phyloP scores from a whole-genome alignment of 768 basidiomycete genomes.

The Hygrophoropsis aurantiaca region DNA sequence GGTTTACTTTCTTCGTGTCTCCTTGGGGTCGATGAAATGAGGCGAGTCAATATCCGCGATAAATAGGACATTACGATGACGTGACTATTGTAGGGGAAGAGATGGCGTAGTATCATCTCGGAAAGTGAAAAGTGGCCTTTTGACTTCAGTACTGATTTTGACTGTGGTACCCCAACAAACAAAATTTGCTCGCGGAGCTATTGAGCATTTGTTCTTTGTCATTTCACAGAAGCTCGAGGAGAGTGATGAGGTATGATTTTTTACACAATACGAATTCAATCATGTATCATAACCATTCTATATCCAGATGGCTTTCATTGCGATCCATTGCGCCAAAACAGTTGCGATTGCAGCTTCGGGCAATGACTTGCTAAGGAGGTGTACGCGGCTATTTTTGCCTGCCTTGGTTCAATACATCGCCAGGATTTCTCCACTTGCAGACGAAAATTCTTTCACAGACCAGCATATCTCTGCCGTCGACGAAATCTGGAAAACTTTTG shows the following conservation, averaged over 20 bases:
- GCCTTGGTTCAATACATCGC: slow-evolving; percentile 81
- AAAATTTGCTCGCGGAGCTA: slow-evolving; percentile 66
- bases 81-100: slow-evolving; percentile 58
- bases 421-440: slow-evolving; percentile 60
- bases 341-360: slow-evolving; percentile 73
- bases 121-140: slow-evolving; percentile 88
- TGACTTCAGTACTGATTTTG: slow-evolving; percentile 82
- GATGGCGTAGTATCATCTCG: slow-evolving; percentile 71
- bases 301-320: slow-evolving; percentile 72
- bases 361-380: slow-evolving; percentile 67
- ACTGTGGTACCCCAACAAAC: slow-evolving; percentile 71
- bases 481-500: slow-evolving; percentile 83
- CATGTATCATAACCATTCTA: slow-evolving; percentile 1
- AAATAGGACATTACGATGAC: neutral
- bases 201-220: slow-evolving; percentile 84
- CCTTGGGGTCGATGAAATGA: slow-evolving; percentile 87
- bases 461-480: slow-evolving; percentile 60
- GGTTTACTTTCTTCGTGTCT: slow-evolving; percentile 85
- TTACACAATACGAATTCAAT: slow-evolving; percentile 13
- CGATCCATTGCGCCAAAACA: slow-evolving; percentile 88
- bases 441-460: slow-evolving; percentile 56
- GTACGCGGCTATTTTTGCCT: slow-evolving; percentile 71
- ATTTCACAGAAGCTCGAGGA: slow-evolving; percentile 80
- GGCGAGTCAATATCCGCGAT: slow-evolving; percentile 47
- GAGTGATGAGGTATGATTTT: slow-evolving; percentile 53